phyloP scores from a whole-genome alignment of 129 eudicot genomes.

The Centaurea solstitialis region DNA sequence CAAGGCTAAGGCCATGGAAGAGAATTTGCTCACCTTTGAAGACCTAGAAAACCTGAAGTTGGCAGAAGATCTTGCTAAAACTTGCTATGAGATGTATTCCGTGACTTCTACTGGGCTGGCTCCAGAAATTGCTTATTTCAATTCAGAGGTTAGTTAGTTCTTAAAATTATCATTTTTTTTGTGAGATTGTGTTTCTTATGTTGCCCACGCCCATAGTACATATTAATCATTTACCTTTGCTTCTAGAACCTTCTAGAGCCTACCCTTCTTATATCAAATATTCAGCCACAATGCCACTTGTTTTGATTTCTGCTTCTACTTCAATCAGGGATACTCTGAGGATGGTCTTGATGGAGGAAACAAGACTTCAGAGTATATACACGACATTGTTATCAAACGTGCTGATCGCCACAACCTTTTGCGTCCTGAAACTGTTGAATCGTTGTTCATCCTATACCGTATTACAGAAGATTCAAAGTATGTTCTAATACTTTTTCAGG shows the following conservation, averaged over 20 bases:
- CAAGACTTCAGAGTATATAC: constrained; percentile 64
- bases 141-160: constrained; percentile 58
- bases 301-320: constrained; percentile 13
- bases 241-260: background rate
- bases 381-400: constrained; percentile 81
- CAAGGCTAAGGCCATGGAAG: constrained; percentile 67
- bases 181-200: background rate
- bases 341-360: constrained; percentile 88
- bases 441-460: constrained; percentile 79
- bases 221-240: background rate
- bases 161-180: background rate
- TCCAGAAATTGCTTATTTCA: constrained; percentile 90
- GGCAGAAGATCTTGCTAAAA: constrained; percentile 93
- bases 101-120: constrained; percentile 97
- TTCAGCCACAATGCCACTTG: background rate
- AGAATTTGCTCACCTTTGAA: constrained; percentile 69
- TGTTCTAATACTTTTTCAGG: constrained; percentile 12
- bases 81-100: constrained; percentile 84
- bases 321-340: constrained; percentile 62
- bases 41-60: constrained; percentile 87
- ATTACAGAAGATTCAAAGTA: constrained; percentile 95
- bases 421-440: constrained; percentile 97
- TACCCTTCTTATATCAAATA: background rate
- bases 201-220: background rate
- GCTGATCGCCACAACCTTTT: constrained; percentile 96